Conservation (phyloP, 2,329 filamentous ascomycete species). For the Didymella lethalis region DNA sequence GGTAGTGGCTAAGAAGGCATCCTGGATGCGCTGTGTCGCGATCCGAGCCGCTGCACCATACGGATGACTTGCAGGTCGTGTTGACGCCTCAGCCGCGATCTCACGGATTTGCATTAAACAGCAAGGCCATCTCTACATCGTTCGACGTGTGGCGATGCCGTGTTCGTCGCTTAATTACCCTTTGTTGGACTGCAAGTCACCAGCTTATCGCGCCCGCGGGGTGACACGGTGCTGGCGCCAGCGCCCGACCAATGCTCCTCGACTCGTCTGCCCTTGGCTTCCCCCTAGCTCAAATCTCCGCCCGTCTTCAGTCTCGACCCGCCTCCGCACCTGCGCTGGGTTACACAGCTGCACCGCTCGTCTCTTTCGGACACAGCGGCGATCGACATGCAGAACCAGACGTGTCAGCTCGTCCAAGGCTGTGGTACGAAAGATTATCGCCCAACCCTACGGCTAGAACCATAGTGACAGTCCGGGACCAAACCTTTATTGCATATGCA, state of each 20-base stretch:
- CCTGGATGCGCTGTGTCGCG: neutral
- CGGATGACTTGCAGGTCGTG: neutral
- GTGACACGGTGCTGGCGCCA: slow-evolving; percentile 2
- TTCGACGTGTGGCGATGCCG: neutral
- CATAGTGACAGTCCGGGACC: neutral
- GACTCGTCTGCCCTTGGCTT: slow-evolving; percentile 6
- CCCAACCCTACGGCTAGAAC: neutral
- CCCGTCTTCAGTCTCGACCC: slow-evolving; percentile 8
- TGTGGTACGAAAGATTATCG: slow-evolving; percentile 2
- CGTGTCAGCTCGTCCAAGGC: slow-evolving; percentile 6
- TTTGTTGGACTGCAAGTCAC: neutral
- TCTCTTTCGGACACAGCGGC: slow-evolving; percentile 5
- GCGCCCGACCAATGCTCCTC: neutral
- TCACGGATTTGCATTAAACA: neutral
- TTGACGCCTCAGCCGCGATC: neutral
- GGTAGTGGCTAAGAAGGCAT: no score
- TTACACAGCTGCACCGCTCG: slow-evolving; percentile 9
- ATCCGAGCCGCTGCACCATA: slow-evolving; percentile 6
- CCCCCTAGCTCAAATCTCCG: slow-evolving; percentile 8
- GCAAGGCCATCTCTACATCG: neutral
- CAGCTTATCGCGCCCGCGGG: neutral
- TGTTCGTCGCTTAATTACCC: neutral
- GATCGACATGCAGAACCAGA: slow-evolving; percentile 6
- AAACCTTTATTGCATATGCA: slow-evolving; percentile 10
- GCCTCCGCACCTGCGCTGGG: slow-evolving; percentile 8